Evolutionary conservation across 176 grass and related monocot genomes (phyloP).

Genomic region (Alloteropsis semialata): DNA sequence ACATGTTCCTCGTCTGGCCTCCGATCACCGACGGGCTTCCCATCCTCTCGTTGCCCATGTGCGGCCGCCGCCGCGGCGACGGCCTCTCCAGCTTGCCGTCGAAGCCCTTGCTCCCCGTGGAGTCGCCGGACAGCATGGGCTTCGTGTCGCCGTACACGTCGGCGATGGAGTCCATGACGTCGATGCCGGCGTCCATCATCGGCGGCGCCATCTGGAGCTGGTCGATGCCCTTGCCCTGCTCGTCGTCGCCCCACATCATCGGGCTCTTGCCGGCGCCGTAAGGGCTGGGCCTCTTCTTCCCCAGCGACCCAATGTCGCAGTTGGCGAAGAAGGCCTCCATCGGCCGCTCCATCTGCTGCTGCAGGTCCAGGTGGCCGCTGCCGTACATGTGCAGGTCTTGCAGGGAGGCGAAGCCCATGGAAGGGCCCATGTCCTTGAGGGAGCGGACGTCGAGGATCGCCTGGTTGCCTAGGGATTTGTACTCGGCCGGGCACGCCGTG

Average conservation of each 20-base stretch:
- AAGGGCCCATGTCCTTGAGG: constrained; percentile 55
- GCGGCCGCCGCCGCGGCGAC: constrained; percentile 71
- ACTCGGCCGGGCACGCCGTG: constrained; percentile 33
- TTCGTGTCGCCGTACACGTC: constrained; percentile 75
- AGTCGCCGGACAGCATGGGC: constrained; percentile 63
- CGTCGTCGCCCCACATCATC: constrained; percentile 72
- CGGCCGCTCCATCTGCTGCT: constrained; percentile 69
- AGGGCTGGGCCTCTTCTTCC: constrained; percentile 61
- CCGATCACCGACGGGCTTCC: constrained; percentile 68
- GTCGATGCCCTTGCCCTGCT: constrained; percentile 50
- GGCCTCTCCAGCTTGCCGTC: constrained; percentile 68
- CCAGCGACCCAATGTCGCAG: constrained; percentile 42
- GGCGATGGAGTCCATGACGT: constrained; percentile 66
- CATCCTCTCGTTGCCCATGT: constrained; percentile 54
- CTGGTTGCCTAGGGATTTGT: constrained; percentile 65
- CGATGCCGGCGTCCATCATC: constrained; percentile 49
- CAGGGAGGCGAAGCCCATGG: constrained; percentile 70
- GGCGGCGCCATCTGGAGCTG: constrained; percentile 57
- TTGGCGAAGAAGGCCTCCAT: constrained; percentile 60
- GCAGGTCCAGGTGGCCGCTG: constrained; percentile 66
- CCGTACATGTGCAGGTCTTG: constrained; percentile 83
- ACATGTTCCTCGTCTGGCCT: constrained; percentile 60
- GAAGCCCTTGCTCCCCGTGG: constrained; percentile 61
- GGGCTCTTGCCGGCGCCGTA: constrained; percentile 61
- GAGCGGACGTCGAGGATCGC: constrained; percentile 52